Base-by-base conservation (phyloP, 1,139 yeast species). In the Sugiyamaella xylanicola region DNA sequence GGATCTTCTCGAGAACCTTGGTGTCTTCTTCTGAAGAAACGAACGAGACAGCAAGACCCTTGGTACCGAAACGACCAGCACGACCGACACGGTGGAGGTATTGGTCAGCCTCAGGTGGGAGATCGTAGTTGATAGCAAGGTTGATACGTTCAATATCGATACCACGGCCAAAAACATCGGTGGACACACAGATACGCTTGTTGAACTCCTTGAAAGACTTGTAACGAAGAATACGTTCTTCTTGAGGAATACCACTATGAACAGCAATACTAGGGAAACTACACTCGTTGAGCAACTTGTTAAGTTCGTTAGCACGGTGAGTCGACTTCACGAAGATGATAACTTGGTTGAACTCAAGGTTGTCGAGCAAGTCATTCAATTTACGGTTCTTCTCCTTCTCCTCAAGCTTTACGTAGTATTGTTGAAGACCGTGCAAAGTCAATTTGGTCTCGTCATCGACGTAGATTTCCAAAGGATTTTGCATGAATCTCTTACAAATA, bases 21-120 rank as follows among this genome's bases (percentile, higher is more conserved):
- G 90, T 91, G 71, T 93, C 99, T 63, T 86, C 95, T 67, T 85
- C 87, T 58, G 84, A 80, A 42, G 95, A 82, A 55, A 93, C 96
- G 66, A 93, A 88, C 51, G 97, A 90, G 60, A 93, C 82, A 55
- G 97, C 96, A 68, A 93, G 85, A 78, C 99, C 99, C 79, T 93
- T 93, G 73, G 99, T 93, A 80, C 99, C 99, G 70, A 93, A 93
- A 82, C 99, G 91, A 77, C 99, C 99, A 66, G 99, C 99, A 84
- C 99, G 91, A 73, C 99, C 99, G 61, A 93, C 99, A 79, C 99
- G 89, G 80, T 93, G 99, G 73, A 93, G 84, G 77, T 93, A 93
- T 77, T 93, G 97, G 76, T 93, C 99, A 62, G 98, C 97, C 77
- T 90, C 97, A 64, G 75, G 79, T 55, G 85, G 83, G 66, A 72